Evolutionary conservation across 1,284 basidiomycete species (phyloP), one percentile per base, ranked within the genome.

Genomic region (Hemileia vastatrix): DNA sequence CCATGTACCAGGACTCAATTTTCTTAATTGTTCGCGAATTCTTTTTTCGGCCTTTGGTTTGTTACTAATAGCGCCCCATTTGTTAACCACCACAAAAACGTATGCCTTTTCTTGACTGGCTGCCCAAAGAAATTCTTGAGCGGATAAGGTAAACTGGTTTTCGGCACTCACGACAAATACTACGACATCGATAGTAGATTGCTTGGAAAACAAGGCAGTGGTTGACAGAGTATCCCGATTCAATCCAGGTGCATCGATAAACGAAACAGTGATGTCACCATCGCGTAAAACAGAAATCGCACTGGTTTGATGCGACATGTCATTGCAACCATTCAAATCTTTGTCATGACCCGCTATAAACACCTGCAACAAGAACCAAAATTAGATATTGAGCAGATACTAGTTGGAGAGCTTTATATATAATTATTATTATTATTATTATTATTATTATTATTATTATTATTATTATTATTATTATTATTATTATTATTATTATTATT

Each of bases 111-210:
- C 95, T 73, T 92, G 88, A 77, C 87, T 88, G 1, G 95, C 93
- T 70, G 86, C 91, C 80, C 81, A 84, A 49, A 99, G 82, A 80
- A 99, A 98, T 77, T 98, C 93, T 73, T 88, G 90, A 6, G 91
- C 89, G 0, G 90, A 94, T 5, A 96, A 82, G 0, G 95, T 99
- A 76, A 99, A 96, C 80, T 98, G 94, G 77, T 98, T 98, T 79
- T 97, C 94, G 5, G 95, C 92, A 1, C 88, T 92, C 53, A 97
- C 92, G 67, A 97, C 92, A 76, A 98, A 99, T 59, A 99, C 93
- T 62, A 99, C 85, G 27, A 99, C 94, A 74, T 99, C 95, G 60
- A 99, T 98, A 78, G 97, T 92, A 76, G 95, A 90, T 77, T 98
- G 94, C 33, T 91, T 88, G 18, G 93, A 85, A 73, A 98, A 98